A percentile compares a stretch with the other conserved stretches of the same genome.
These are phyloP conservation scores for Rhizoclosmatium sp. DNA, from an alignment of 192 early-diverging fungal genomes.

Conservation along the genomic window DNA sequence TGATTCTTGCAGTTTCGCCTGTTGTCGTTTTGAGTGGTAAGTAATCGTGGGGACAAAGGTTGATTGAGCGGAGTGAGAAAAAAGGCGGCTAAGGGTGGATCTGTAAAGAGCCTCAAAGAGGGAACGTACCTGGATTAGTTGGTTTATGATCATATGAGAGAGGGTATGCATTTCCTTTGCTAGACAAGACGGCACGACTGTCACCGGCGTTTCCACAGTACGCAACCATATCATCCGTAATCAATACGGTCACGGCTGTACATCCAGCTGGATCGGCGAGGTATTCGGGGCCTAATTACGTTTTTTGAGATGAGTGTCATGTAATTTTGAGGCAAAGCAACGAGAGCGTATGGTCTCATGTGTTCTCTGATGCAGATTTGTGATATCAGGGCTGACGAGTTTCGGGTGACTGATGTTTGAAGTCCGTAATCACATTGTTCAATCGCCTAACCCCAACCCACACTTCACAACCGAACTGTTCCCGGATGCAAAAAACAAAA, in stretches of 20 bases:
- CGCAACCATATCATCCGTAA: constrained; percentile 83
- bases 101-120: background rate
- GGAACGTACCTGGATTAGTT: constrained; percentile 64
- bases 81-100: too few relatives aligned
- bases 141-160: constrained; percentile 98
- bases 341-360: background rate
- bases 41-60: background rate
- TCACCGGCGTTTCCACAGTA: constrained; percentile 96
- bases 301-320: background rate
- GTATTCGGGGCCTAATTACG: constrained; percentile 72
- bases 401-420: too few relatives aligned
- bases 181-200: constrained; percentile 88
- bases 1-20: constrained; percentile 86
- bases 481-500: background rate
- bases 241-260: constrained; percentile 89
- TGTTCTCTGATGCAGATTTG: too few relatives aligned
- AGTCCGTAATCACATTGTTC: background rate
- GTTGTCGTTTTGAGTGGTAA: constrained; percentile 1
- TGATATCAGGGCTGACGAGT: too few relatives aligned
- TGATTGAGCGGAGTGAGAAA: background rate
- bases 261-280: constrained; percentile 90
- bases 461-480: constrained; percentile 3
- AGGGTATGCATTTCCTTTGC: constrained; percentile 75
- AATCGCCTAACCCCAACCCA: background rate
- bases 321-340: background rate